These are phyloP conservation scores for Eutypa lata DNA, from an alignment of 2,329 filamentous ascomycete species.

Conservation along the genomic window DNA sequence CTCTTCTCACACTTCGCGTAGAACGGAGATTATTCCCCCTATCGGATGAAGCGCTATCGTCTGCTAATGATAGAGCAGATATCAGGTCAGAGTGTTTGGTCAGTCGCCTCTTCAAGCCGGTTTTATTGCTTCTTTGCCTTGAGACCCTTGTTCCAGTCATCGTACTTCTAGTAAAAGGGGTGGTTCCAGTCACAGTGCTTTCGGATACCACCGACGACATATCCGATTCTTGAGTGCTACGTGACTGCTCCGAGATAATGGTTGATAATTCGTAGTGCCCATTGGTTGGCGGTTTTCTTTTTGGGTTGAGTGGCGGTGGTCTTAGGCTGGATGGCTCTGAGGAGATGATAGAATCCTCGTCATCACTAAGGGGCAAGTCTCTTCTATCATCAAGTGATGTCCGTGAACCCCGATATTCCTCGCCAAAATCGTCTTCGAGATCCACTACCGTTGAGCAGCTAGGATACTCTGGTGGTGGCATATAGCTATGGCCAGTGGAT, in stretches of 20 bases:
- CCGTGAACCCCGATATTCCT: constrained; percentile 16
- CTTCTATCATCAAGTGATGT: neutral
- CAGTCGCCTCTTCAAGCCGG: constrained; percentile 67
- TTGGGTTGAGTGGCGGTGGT: constrained; percentile 7
- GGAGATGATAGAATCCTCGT: neutral
- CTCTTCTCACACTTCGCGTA: constrained; percentile 73
- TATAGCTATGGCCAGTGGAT: constrained; percentile 43
- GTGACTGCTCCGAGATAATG: constrained; percentile 49
- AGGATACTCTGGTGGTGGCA: constrained; percentile 45
- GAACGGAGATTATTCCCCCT: constrained; percentile 70
- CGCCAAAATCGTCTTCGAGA: constrained; percentile 24
- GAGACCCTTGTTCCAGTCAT: constrained; percentile 31
- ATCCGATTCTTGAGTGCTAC: constrained; percentile 45
- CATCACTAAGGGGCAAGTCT: constrained; percentile 12
- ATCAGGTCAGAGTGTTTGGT: constrained; percentile 94
- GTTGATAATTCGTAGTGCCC: constrained; percentile 56
- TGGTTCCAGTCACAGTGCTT: constrained; percentile 52
- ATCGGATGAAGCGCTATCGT: constrained; percentile 51
- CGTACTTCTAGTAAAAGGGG: constrained; percentile 43
- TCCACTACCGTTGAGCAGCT: constrained; percentile 41
- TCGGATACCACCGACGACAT: constrained; percentile 47
- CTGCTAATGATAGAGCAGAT: constrained; percentile 78
- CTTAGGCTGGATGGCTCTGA: neutral
- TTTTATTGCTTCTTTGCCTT: constrained; percentile 45
- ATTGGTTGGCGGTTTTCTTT: constrained; percentile 47